Percentiles rank a stretch among this genome's conserved stretches.
These are phyloP conservation scores for Setaria viridis DNA, from an alignment of 202 grass and related monocot species.

Conservation along the genomic window DNA sequence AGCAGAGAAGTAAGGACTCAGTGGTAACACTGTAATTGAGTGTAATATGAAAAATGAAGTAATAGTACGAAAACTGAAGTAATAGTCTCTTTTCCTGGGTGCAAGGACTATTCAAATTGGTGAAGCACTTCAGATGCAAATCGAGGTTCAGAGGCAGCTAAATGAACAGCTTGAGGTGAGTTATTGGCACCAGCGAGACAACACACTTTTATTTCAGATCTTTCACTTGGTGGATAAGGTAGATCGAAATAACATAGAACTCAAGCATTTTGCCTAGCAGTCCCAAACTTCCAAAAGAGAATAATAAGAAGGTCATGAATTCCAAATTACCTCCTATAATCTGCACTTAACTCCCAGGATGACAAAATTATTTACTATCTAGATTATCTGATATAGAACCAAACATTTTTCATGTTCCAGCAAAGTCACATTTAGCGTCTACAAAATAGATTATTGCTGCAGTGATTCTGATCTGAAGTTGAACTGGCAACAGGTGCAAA, in stretches of 20 bases:
- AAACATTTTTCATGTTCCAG: background rate
- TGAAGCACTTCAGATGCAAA: conserved; percentile 96
- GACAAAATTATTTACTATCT: conserved; percentile 6
- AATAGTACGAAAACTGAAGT: conserved; percentile 46
- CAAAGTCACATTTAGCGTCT: conserved; percentile 36
- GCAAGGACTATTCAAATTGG: conserved; percentile 92
- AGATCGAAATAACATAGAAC: conserved; percentile 41
- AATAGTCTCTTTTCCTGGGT: conserved; percentile 52
- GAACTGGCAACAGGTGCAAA: conserved; percentile 72
- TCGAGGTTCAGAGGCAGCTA: conserved; percentile 95
- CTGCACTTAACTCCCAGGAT: background rate
- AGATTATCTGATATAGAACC: conserved; percentile 32
- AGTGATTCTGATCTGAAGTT: conserved; percentile 42
- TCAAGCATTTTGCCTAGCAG: conserved; percentile 8
- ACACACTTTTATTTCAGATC: conserved; percentile 19
- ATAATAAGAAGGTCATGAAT: conserved; percentile 4
- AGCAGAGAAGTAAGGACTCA: conserved; percentile 78
- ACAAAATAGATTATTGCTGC: conserved; percentile 22
- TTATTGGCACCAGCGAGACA: conserved; percentile 24
- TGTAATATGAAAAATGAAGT: conserved; percentile 42
- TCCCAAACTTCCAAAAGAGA: background rate
- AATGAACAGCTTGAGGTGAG: conserved; percentile 97
- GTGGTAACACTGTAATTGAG: conserved; percentile 38
- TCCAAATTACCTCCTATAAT: background rate
- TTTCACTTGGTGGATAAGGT: conserved; percentile 27